Conservation (phyloP, 768 basidiomycete genomes). For the Termitomyces sp. region DNA sequence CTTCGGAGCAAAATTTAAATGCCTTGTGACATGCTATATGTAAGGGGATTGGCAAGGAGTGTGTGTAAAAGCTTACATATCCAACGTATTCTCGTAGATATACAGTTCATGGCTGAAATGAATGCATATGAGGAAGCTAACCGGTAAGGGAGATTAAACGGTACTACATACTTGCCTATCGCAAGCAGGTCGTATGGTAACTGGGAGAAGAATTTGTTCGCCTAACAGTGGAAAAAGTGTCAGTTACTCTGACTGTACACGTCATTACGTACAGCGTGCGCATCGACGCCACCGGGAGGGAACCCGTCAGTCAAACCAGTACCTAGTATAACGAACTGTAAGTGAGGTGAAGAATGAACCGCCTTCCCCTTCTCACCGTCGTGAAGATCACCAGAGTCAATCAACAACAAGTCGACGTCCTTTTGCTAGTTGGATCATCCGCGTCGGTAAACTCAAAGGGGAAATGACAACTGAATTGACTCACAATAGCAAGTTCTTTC, state of each 20-base stretch:
- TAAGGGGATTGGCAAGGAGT: background rate
- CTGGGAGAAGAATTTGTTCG: constrained; percentile 67
- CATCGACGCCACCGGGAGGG: constrained; percentile 66
- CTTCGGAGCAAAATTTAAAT: constrained; percentile 58
- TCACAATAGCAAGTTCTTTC: constrained; percentile 67
- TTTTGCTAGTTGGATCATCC: constrained; percentile 34
- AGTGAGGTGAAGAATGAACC: background rate
- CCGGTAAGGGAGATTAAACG: too few species aligned
- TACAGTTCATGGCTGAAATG: constrained; percentile 77
- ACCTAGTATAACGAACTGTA: constrained; percentile 29
- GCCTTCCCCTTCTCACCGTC: constrained; percentile 37
- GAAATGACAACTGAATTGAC: constrained; percentile 1
- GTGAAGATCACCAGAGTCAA: constrained; percentile 76
- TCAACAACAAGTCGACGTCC: constrained; percentile 77
- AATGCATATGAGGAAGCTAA: constrained; percentile 39
- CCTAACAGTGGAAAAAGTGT: constrained; percentile 27
- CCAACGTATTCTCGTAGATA: constrained; percentile 57
- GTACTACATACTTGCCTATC: constrained; percentile 68
- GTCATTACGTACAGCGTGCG: constrained; percentile 50
- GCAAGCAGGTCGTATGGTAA: constrained; percentile 80
- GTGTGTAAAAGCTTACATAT: constrained; percentile 42
- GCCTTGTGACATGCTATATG: constrained; percentile 27
- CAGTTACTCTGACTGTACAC: background rate
- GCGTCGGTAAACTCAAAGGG: background rate
- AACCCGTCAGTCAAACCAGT: constrained; percentile 78